These are phyloP conservation scores for Zasmidium cellare DNA, from an alignment of 2,329 filamentous ascomycete genomes.

Conservation along the genomic window DNA sequence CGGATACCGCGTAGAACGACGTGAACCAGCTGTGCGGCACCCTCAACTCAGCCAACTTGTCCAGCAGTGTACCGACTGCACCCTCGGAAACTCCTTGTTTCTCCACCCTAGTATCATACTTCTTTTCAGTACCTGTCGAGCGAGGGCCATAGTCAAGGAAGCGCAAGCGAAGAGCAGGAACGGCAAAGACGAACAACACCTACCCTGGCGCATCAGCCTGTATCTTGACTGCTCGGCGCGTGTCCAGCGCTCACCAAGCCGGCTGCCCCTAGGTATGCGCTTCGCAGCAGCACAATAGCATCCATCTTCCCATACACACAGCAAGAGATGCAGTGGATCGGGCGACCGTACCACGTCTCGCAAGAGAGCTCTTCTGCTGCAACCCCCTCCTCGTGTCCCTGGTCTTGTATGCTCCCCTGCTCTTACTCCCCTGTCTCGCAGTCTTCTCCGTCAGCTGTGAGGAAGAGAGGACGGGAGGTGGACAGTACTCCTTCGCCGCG, in stretches of 20 bases:
- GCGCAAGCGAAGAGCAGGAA: conserved; percentile 53
- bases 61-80: conserved; percentile 28
- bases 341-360: not conserved
- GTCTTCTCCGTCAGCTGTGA: not conserved
- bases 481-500: not conserved
- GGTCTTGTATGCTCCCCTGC: not conserved
- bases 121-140: conserved; percentile 17
- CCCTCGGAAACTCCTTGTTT: not conserved
- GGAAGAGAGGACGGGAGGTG: not conserved
- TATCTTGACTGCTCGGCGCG: not conserved
- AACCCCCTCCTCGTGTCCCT: not conserved
- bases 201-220: conserved; percentile 34
- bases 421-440: not conserved
- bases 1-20: conserved; percentile 79
- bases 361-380: not conserved
- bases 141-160: conserved; percentile 64
- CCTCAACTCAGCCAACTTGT: conserved; percentile 54
- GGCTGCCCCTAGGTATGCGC: conserved; percentile 21
- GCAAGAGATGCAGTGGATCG: not conserved
- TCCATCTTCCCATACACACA: conserved; percentile 6
- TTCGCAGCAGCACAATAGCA: conserved; percentile 16
- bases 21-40: conserved; percentile 89
- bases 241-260: conserved; percentile 19
- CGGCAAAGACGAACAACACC: conserved; percentile 53
- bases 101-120: not conserved